Base-by-base conservation (phyloP, 176 grass and related monocot species). In the Zea luxurians region DNA sequence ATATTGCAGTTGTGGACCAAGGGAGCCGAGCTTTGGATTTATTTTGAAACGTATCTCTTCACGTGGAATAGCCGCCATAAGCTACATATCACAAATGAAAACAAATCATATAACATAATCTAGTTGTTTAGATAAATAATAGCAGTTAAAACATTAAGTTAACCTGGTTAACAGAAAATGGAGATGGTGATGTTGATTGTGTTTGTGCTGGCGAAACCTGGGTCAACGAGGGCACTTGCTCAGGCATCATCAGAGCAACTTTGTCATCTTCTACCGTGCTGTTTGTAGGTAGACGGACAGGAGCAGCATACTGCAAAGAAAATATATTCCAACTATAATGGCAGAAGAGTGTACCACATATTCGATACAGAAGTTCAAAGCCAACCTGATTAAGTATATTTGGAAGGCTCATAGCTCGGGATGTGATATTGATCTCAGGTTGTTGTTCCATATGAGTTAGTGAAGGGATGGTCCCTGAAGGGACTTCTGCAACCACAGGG, bases 151-250 rank as follows among this genome's bases (percentile, higher is more conserved):
- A 70, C 64, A 58, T n/a, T 15, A 68, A 70, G 42, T 41, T 37
- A 80, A 92, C 93, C 89, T 92, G 89, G 83, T 49, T 89, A 61
- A 92, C 79, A 54, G 93, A 96, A 76, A 96, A 87, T 41, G 84
- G 89, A 48, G 89, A 91, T 80, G 93, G 78, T 0, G 89, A 96
- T 66, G 86, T 86, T 15, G 88, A 91, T 67, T 43, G 71, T 36
- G 88, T 62, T 48, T 83, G 82, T 44, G 88, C 66, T 70, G 78
- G 75, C 46, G 84, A 47, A 76, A 89, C 86, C 74, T 85, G 89
- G 74, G 66, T 37, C 61, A 89, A 89, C 49, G 68, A 83, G 35
- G 89, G 71, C 66, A 92, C 75, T 57, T 91, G 87, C 75, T 92
- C 89, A 78, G 93, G 89, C 46, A 96, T 85, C 58, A 91, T 87